Conservation (phyloP, 805 yeast genomes). For the Kodamaea hsintzibuensis region DNA sequence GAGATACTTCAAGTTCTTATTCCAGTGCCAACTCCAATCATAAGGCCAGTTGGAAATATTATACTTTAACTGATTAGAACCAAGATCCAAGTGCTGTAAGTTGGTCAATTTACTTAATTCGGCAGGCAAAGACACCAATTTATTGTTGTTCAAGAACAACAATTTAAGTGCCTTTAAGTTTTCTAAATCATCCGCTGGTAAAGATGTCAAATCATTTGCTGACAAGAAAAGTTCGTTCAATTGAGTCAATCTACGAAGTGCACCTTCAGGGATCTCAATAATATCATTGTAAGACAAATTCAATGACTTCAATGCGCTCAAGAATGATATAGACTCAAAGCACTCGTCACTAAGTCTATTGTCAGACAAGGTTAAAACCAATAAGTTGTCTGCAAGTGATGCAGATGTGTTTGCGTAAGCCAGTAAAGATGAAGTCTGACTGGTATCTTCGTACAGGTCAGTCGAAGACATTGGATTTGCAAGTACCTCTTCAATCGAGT, state of each 20-base stretch:
- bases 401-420: slow-evolving; percentile 10
- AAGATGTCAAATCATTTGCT: slow-evolving; percentile 75
- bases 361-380: slow-evolving; percentile 69
- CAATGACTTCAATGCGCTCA: slow-evolving; percentile 58
- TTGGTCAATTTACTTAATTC: slow-evolving; percentile 71
- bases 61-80: slow-evolving; percentile 86
- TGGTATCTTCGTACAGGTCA: slow-evolving; percentile 6
- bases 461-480: background rate
- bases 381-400: slow-evolving; percentile 51
- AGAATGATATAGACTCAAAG: slow-evolving; percentile 63
- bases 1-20: slow-evolving; percentile 69
- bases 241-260: slow-evolving; percentile 53
- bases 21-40: slow-evolving; percentile 98
- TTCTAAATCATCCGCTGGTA: slow-evolving; percentile 87
- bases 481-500: slow-evolving; percentile 2
- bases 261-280: slow-evolving; percentile 79
- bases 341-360: slow-evolving; percentile 79
- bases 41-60: slow-evolving; percentile 93
- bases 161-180: slow-evolving; percentile 56
- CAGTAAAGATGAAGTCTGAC: slow-evolving; percentile 5
- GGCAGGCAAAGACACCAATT: slow-evolving; percentile 82
- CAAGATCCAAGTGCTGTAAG: slow-evolving; percentile 79
- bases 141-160: slow-evolving; percentile 78
- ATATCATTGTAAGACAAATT: slow-evolving; percentile 85
- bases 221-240: slow-evolving; percentile 72